phyloP scores from a whole-genome alignment of 768 basidiomycete species.

The Hysterangium stoloniferum region DNA sequence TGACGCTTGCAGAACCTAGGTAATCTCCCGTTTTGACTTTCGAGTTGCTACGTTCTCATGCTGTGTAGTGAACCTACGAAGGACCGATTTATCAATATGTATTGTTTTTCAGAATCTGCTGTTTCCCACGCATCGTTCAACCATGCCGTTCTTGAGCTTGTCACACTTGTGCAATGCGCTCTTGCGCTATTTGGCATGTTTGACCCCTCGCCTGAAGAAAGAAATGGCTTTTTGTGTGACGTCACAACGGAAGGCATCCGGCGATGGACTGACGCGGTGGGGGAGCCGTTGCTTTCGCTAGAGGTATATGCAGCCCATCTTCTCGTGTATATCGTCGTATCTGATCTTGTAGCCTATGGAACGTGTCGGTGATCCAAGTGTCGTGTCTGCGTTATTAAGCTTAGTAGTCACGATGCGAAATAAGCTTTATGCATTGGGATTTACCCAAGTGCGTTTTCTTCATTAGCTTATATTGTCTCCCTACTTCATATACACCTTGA shows the following conservation, averaged over 20 bases:
- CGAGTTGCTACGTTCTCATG: constrained; percentile 1
- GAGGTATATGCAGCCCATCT: constrained; percentile 43
- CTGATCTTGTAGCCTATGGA: constrained; percentile 47
- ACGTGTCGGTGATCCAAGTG: constrained; percentile 62
- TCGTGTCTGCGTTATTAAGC: constrained; percentile 64
- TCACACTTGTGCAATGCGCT: constrained; percentile 65
- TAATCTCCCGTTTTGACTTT: constrained; percentile 20
- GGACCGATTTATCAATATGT: constrained; percentile 68
- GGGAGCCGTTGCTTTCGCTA: constrained; percentile 49
- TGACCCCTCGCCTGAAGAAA: constrained; percentile 26
- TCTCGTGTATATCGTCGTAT: constrained; percentile 1
- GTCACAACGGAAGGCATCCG: constrained; percentile 63
- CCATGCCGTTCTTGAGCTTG: constrained; percentile 64
- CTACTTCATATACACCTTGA: constrained; percentile 15
- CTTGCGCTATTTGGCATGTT: constrained; percentile 68
- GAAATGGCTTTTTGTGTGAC: constrained; percentile 72
- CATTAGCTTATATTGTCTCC: constrained; percentile 9
- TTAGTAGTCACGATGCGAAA: constrained; percentile 62
- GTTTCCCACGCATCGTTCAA: constrained; percentile 40
- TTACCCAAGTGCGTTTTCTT: constrained; percentile 28
- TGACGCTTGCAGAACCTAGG: constrained; percentile 75
- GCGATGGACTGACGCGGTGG: constrained; percentile 60
- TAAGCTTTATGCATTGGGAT: constrained; percentile 54
- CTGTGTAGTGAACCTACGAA: constrained; percentile 62
- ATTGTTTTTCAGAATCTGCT: constrained; percentile 44